Evolutionary conservation across 2,329 filamentous ascomycete genomes (phyloP), one percentile per base, ranked within the genome.

Genomic region (Botrytis paeoniae): DNA sequence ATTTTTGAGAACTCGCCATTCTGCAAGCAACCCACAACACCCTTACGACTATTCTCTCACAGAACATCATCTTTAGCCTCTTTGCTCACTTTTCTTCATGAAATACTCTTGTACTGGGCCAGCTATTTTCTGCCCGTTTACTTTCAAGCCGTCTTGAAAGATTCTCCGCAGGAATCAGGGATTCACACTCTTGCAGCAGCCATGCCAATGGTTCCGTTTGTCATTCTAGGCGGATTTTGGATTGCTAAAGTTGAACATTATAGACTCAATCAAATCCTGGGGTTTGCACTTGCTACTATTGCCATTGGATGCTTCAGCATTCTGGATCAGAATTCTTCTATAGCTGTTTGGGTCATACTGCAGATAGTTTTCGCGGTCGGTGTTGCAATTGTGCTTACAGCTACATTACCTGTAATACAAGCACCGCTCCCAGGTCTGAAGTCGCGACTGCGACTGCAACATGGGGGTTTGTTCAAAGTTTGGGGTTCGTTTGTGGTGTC

Each of bases 41-140:
- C 73, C 4, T 43, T 22, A 25, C 39, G 61, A 43, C 60, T 75
- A 20, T 74, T 75, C 37, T 29, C 39, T 20, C 71, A 73, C 48
- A 48, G 60, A 63, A 72, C 70, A 1, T 66, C 73, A 5, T 35
- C 48, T n/a, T 48, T 62, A 41, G 77, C 77, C 0, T 82, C 81
- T 69, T 70, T 80, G 7, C 75, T 81, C 22, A 82, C 81, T 3
- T 83, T 85, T 71, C 70, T 85, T 2, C 80, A 83, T 62, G 78
- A 79, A 5, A 73, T 84, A 8, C 75, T 84, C 22, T 71, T 80
- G 6, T 81, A 81, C 64, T 84, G 82, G 80, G 73, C 78, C 14
- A 64, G 69, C 9, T 84, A 83, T 77, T 85, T 85, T 72, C 78
- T 86, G 14, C 85, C 85, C 7, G 80, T 86, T 71, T 86, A 84